Evolutionary conservation across 208 protist species (phyloP).

Genomic region (Leishmania amazonensis): DNA sequence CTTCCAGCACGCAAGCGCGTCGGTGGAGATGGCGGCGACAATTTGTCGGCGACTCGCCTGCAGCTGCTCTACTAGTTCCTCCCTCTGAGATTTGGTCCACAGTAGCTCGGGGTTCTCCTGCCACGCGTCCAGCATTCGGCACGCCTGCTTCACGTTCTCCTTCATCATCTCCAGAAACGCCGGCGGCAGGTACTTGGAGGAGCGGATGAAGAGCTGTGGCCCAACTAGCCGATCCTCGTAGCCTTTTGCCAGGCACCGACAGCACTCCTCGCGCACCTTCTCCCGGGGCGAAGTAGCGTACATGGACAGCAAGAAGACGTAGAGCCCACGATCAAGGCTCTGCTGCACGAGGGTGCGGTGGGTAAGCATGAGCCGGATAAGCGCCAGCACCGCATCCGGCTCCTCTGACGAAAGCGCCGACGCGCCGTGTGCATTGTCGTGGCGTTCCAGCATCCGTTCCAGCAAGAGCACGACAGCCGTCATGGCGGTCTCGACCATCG

Average conservation of each 20-base stretch:
- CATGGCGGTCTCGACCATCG: conserved; percentile 29
- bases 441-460: conserved; percentile 12
- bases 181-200: conserved; percentile 78
- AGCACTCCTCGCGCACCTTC: conserved; percentile 51
- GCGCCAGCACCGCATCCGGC: conserved; percentile 15
- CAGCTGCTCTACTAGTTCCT: conserved; percentile 45
- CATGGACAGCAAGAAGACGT: conserved; percentile 66
- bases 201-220: conserved; percentile 72
- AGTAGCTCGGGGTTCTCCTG: conserved; percentile 94
- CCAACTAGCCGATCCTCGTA: conserved; percentile 89
- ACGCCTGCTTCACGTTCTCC: conserved; percentile 76
- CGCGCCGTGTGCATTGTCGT: conserved; percentile 2
- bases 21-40: conserved; percentile 26
- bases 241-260: conserved; percentile 54
- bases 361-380: conserved; percentile 38
- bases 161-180: conserved; percentile 93
- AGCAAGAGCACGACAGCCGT: conserved; percentile 25
- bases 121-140: conserved; percentile 83
- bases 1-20: conserved; percentile 53
- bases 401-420: conserved; percentile 5
- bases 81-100: conserved; percentile 83
- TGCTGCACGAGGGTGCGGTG: conserved; percentile 64
- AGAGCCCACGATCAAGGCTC: conserved; percentile 75
- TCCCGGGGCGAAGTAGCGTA: conserved; percentile 55
- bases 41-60: conserved; percentile 33